Evolutionary conservation across 2,329 filamentous ascomycete species (phyloP).

Genomic region (Monilinia fructicola): DNA sequence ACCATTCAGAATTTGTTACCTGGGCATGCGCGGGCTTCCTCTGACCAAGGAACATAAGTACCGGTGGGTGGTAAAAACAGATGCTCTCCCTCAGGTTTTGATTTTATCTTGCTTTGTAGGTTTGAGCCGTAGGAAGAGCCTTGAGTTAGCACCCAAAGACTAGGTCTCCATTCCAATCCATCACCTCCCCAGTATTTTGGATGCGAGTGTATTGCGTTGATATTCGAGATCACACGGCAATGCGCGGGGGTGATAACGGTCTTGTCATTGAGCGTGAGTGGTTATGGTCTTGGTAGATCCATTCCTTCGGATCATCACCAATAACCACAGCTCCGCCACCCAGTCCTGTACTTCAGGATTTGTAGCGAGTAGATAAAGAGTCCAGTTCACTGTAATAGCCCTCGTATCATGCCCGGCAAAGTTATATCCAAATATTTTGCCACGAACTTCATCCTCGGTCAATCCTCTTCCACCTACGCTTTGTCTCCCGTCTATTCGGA

Average conservation of each 20-base stretch:
- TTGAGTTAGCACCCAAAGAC: background rate
- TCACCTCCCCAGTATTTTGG: background rate
- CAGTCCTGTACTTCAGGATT: conserved; percentile 28
- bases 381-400: conserved; percentile 37
- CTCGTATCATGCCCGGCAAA: conserved; percentile 41
- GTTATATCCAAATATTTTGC: conserved; percentile 40
- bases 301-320: conserved; percentile 32
- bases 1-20: conserved; percentile 29
- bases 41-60: conserved; percentile 28
- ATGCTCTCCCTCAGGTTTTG: background rate
- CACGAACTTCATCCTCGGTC: conserved; percentile 41
- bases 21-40: conserved; percentile 25
- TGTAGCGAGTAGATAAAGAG: conserved; percentile 34
- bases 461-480: conserved; percentile 23
- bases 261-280: background rate
- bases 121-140: background rate
- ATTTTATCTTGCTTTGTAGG: background rate
- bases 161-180: background rate
- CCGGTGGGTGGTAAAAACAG: conserved; percentile 21
- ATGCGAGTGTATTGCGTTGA: conserved; percentile 2
- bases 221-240: background rate
- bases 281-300: conserved; percentile 41
- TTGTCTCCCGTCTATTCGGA: background rate
- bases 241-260: background rate
- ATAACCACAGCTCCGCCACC: conserved; percentile 34